phyloP scores from a whole-genome alignment of 805 yeast species.

The Schizosaccharomyces osmophilus region DNA sequence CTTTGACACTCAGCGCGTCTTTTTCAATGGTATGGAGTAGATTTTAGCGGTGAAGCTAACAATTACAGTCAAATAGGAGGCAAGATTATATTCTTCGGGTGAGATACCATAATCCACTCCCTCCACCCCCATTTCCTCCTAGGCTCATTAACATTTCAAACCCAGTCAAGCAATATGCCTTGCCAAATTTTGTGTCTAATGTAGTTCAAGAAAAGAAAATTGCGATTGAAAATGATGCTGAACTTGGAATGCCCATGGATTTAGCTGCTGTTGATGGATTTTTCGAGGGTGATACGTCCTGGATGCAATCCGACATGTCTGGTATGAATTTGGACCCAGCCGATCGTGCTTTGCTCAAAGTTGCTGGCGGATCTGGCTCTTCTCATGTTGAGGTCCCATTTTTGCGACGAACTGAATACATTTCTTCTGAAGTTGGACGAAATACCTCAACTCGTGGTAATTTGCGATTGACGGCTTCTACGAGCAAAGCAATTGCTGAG shows the following conservation, averaged over 20 bases:
- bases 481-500: slow-evolving; percentile 8
- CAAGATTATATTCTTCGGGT: slow-evolving; percentile 37
- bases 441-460: slow-evolving; percentile 7
- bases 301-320: slow-evolving; percentile 14
- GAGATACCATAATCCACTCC: slow-evolving; percentile 64
- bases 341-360: slow-evolving; percentile 13
- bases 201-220: slow-evolving; percentile 53
- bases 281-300: slow-evolving; percentile 33
- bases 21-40: background rate
- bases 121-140: slow-evolving; percentile 86
- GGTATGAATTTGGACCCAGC: slow-evolving; percentile 33
- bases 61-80: slow-evolving; percentile 5
- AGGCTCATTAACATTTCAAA: slow-evolving; percentile 37
- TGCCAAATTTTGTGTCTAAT: slow-evolving; percentile 38
- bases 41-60: background rate
- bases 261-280: slow-evolving; percentile 39
- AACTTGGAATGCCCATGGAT: slow-evolving; percentile 56
- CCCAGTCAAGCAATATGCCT: slow-evolving; percentile 22
- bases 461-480: slow-evolving; percentile 9
- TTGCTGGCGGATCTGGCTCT: background rate
- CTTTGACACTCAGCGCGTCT: background rate
- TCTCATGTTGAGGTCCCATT: slow-evolving; percentile 22
- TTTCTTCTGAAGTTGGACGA: slow-evolving; percentile 33
- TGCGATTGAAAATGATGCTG: slow-evolving; percentile 25
- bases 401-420: slow-evolving; percentile 82